Evolutionary conservation across 192 early-diverging fungal genomes (phyloP).

Genomic region (Backusella westeae): DNA sequence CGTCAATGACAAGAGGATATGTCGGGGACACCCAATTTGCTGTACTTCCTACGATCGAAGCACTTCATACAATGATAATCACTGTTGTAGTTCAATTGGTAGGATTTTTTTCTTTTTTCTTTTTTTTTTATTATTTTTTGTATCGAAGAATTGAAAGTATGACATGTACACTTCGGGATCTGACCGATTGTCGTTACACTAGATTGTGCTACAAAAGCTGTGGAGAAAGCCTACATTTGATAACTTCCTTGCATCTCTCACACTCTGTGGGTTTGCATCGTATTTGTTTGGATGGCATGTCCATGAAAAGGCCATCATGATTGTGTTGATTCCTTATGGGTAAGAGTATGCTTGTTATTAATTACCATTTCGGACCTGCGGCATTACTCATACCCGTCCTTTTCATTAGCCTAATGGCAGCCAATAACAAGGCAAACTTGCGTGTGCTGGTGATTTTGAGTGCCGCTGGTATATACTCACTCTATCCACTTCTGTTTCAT

Average conservation of each 20-base stretch:
- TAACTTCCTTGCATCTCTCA: slow-evolving; percentile 70
- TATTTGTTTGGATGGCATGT: slow-evolving; percentile 99
- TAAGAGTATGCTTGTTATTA: slow-evolving; percentile 20
- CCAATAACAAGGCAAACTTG: slow-evolving; percentile 44
- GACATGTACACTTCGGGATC: slow-evolving; percentile 5
- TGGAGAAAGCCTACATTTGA: slow-evolving; percentile 52
- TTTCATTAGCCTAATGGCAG: slow-evolving; percentile 48
- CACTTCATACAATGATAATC: slow-evolving; percentile 67
- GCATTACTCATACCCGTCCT: slow-evolving; percentile 5
- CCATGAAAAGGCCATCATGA: slow-evolving; percentile 93
- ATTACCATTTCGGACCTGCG: neutral
- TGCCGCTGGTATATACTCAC: slow-evolving; percentile 56
- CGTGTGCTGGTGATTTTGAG: slow-evolving; percentile 62
- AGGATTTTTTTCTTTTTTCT: neutral
- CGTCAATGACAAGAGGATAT: slow-evolving; percentile 81
- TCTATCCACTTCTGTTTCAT: slow-evolving; percentile 73
- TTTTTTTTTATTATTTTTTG: neutral
- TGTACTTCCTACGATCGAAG: slow-evolving; percentile 70
- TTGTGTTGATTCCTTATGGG: slow-evolving; percentile 71
- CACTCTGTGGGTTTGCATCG: slow-evolving; percentile 81
- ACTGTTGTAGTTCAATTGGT: slow-evolving; percentile 74
- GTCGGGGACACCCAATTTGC: slow-evolving; percentile 88
- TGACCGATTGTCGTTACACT: slow-evolving; percentile 28
- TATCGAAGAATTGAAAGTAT: neutral
- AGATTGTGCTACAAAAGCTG: slow-evolving; percentile 52